Evolutionary conservation across 164 flowering plant species (phyloP).

Genomic region (Piper betle): DNA sequence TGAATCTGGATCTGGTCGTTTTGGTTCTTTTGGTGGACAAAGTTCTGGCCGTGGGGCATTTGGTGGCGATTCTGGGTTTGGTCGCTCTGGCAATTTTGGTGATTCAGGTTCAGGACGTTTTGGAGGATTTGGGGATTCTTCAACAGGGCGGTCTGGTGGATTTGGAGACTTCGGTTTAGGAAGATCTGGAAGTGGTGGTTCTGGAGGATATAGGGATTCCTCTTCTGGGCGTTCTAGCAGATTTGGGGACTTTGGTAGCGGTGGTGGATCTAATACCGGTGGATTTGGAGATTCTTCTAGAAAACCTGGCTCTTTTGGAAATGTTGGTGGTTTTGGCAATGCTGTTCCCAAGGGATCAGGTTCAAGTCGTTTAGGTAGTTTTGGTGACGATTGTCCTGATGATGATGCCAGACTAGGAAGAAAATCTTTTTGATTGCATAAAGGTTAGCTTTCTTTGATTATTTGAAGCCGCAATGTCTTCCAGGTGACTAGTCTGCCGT

Average conservation of each 20-base stretch:
- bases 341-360: background rate
- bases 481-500: too few species aligned
- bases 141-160: constrained; percentile 5
- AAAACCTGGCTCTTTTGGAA: constrained; percentile 5
- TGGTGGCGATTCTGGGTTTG: constrained; percentile 14
- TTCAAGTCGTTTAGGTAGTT: constrained; percentile 4
- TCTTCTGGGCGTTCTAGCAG: constrained; percentile 10
- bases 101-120: background rate
- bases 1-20: constrained; percentile 13
- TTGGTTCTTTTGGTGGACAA: constrained; percentile 7
- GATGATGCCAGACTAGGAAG: background rate
- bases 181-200: constrained; percentile 11
- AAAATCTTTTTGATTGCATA: background rate
- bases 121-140: background rate
- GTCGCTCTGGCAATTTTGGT: constrained; percentile 10
- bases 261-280: background rate
- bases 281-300: constrained; percentile 1
- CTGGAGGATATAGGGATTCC: constrained; percentile 2
- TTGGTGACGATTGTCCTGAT: constrained; percentile 3
- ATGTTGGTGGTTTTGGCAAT: constrained; percentile 3
- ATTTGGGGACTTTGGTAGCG: constrained; percentile 1
- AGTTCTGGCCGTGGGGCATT: constrained; percentile 19
- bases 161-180: constrained; percentile 17
- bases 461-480: too few species aligned
- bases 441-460: background rate